These are phyloP conservation scores for Cardamine occulta DNA, from an alignment of 345 rosid genomes.

Conservation along the genomic window DNA sequence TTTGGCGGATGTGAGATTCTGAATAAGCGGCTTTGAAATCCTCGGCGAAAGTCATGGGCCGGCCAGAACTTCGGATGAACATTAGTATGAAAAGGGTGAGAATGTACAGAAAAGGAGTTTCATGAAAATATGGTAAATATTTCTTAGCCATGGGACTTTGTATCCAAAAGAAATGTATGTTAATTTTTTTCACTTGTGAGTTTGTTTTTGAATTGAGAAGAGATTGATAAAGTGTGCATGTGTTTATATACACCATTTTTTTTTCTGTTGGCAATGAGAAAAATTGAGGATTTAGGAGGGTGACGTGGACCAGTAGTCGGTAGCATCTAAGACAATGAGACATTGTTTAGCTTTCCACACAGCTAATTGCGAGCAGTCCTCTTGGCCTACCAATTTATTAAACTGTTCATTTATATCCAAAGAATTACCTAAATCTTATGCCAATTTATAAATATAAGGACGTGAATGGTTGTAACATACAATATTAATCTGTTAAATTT, in stretches of 20 bases:
- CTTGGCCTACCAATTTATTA: slow-evolving; percentile 51
- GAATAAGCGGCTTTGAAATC: slow-evolving; percentile 79
- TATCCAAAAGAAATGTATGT: not conserved
- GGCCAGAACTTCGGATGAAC: slow-evolving; percentile 45
- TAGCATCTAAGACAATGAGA: slow-evolving; percentile 44
- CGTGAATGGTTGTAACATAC: slow-evolving; percentile 19
- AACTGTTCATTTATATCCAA: not conserved
- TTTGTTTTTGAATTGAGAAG: slow-evolving; percentile 33
- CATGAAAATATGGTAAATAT: not conserved
- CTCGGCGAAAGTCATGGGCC: slow-evolving; percentile 64
- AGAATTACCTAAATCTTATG: slow-evolving; percentile 15
- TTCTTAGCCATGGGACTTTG: slow-evolving; percentile 30
- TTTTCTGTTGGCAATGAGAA: slow-evolving; percentile 27
- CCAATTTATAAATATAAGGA: slow-evolving; percentile 1
- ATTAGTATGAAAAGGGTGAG: slow-evolving; percentile 37
- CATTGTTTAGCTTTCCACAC: slow-evolving; percentile 64
- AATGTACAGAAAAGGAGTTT: slow-evolving; percentile 34
- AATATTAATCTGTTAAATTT: not conserved
- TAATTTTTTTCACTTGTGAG: not conserved
- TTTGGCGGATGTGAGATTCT: slow-evolving; percentile 69
- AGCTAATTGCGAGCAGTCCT: slow-evolving; percentile 80
- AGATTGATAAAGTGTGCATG: slow-evolving; percentile 24
- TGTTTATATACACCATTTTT: slow-evolving; percentile 20
- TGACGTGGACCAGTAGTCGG: slow-evolving; percentile 45
- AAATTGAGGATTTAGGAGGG: slow-evolving; percentile 25